phyloP scores from a whole-genome alignment of 306 rosid genomes.

The Cyamopsis tetragonoloba region DNA sequence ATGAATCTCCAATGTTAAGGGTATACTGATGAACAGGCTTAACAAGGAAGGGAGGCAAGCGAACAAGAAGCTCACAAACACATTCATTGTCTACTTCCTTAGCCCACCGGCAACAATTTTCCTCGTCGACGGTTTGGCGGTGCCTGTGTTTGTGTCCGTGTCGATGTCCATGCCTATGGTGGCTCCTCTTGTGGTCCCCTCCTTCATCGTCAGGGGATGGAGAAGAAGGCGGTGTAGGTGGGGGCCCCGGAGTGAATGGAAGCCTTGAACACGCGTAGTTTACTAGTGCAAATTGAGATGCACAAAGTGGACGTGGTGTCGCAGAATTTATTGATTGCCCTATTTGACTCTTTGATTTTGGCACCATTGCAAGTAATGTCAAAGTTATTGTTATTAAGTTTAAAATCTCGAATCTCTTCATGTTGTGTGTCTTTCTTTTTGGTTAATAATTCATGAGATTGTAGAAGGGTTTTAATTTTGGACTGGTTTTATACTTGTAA shows the following conservation, averaged over 20 bases:
- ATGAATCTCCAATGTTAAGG: constrained; percentile 21
- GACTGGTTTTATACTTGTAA: constrained; percentile 30
- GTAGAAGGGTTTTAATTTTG: constrained; percentile 9
- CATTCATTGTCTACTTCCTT: constrained; percentile 55
- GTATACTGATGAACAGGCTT: constrained; percentile 31
- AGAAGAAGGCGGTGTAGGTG: neutral
- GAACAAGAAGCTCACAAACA: constrained; percentile 60
- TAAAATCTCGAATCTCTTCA: constrained; percentile 35
- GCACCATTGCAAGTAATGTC: constrained; percentile 31
- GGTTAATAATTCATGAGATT: constrained; percentile 5
- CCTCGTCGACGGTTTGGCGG: constrained; percentile 28
- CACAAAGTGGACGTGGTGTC: constrained; percentile 54
- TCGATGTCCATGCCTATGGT: neutral
- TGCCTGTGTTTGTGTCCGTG: constrained; percentile 14
- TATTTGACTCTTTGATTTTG: constrained; percentile 29
- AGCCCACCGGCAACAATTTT: constrained; percentile 75
- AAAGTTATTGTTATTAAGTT: constrained; percentile 6
- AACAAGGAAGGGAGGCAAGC: constrained; percentile 46
- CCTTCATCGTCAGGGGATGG: constrained; percentile 21
- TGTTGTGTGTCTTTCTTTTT: neutral
- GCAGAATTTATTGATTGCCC: neutral
- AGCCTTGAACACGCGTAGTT: constrained; percentile 63
- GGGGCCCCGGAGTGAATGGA: constrained; percentile 35
- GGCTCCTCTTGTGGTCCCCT: neutral
- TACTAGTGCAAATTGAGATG: constrained; percentile 62